These are phyloP conservation scores for Mycena rebaudengoi DNA, from an alignment of 768 basidiomycete species.

Conservation along the genomic window DNA sequence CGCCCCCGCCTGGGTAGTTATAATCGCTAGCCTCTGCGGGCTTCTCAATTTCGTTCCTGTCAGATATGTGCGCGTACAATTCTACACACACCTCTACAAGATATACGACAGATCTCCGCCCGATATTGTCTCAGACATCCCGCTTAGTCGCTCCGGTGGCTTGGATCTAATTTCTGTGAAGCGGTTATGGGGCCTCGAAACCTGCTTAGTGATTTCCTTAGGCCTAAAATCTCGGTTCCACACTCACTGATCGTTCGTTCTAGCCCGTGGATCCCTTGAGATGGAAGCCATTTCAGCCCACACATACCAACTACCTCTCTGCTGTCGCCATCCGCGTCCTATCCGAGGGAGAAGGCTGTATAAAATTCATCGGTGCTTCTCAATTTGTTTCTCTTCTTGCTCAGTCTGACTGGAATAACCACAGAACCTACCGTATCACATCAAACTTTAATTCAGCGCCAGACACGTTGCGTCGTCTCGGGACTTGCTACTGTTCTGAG, in stretches of 20 bases:
- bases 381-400: no score
- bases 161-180: constrained; percentile 18
- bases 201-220: constrained; percentile 10
- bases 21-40: background rate
- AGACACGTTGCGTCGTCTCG: constrained; percentile 14
- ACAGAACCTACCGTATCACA: constrained; percentile 23
- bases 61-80: constrained; percentile 25
- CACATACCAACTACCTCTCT: constrained; percentile 21
- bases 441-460: constrained; percentile 22
- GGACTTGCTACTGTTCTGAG: constrained; percentile 4
- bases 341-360: constrained; percentile 14
- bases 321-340: constrained; percentile 21
- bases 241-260: background rate
- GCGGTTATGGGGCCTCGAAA: constrained; percentile 26
- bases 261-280: constrained; percentile 27
- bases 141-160: constrained; percentile 20
- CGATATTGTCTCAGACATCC: constrained; percentile 21
- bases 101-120: constrained; percentile 23
- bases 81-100: constrained; percentile 19
- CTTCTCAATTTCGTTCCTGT: background rate
- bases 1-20: constrained; percentile 23
- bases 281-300: constrained; percentile 27
- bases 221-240: background rate
- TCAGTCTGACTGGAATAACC: background rate
- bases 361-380: constrained; percentile 25